Percentiles rank a stretch among this genome's conserved stretches.
These are phyloP conservation scores for Carex parvula DNA, from an alignment of 176 grass and related monocot genomes.

Conservation along the genomic window DNA sequence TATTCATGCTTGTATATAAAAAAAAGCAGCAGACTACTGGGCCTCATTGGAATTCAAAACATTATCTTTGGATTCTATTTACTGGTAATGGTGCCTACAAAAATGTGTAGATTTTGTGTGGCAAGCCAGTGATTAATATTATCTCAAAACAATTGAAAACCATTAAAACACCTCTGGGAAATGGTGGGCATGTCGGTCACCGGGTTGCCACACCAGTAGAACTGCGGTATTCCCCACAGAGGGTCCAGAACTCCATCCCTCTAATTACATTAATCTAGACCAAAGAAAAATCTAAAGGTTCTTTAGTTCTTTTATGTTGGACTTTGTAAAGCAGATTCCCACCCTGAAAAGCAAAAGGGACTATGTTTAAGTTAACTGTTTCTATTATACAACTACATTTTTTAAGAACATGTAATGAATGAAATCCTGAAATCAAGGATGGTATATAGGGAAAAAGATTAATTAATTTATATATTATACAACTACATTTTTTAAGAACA, in stretches of 20 bases:
- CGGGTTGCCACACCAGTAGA: too few relatives aligned
- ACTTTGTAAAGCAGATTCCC: conserved; percentile 25
- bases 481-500: background rate
- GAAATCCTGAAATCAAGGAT: background rate
- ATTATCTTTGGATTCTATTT: background rate
- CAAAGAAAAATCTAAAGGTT: background rate
- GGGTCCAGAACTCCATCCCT: background rate
- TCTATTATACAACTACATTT: background rate
- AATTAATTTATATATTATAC: background rate
- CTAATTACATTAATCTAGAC: background rate
- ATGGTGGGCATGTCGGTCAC: background rate
- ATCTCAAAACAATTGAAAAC: background rate
- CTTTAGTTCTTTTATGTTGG: background rate
- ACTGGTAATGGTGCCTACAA: background rate
- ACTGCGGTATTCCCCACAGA: too few relatives aligned
- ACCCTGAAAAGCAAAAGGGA: conserved; percentile 30
- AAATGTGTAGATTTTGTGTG: background rate
- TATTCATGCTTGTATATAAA: background rate
- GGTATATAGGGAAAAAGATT: conserved; percentile 1
- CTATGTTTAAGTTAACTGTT: conserved; percentile 2
- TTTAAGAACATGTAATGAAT: background rate
- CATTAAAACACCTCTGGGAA: background rate
- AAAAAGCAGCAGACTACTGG: background rate
- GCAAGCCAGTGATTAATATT: background rate
- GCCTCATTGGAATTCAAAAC: background rate